These are phyloP conservation scores for Colletotrichum lupini DNA, from an alignment of 2,329 filamentous ascomycete genomes.

Conservation along the genomic window DNA sequence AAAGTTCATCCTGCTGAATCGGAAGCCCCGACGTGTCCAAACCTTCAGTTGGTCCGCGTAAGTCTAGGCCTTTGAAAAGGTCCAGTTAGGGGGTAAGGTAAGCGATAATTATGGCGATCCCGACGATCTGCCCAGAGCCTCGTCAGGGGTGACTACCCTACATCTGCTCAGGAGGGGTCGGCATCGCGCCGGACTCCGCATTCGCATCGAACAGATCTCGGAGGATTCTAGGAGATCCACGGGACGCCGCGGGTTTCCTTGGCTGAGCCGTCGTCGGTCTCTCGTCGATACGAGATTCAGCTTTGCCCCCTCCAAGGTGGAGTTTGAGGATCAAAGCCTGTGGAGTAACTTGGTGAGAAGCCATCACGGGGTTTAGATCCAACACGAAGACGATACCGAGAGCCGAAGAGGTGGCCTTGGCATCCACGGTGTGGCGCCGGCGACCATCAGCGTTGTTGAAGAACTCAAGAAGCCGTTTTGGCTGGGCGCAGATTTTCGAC, in stretches of 20 bases:
- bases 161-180: not conserved
- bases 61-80: not conserved
- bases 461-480: not conserved
- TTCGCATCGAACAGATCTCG: not conserved
- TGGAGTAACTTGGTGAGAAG: not conserved
- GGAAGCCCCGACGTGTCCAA: not conserved
- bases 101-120: not conserved
- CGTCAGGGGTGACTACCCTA: not conserved
- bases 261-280: not conserved
- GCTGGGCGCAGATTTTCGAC: not conserved
- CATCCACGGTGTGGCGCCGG: slow-evolving; percentile 3
- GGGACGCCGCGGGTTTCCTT: not conserved
- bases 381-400: not conserved
- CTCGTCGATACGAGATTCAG: not conserved
- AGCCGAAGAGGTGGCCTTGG: not conserved
- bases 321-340: not conserved
- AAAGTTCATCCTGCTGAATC: not conserved
- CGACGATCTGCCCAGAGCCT: not conserved
- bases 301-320: not conserved
- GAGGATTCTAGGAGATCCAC: not conserved
- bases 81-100: not conserved
- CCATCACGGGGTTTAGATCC: not conserved
- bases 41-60: not conserved
- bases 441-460: not conserved
- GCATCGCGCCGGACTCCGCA: not conserved